Evolutionary conservation across 2,329 filamentous ascomycete species (phyloP), one percentile per base, ranked within the genome.

Genomic region (Venturia effusa): DNA sequence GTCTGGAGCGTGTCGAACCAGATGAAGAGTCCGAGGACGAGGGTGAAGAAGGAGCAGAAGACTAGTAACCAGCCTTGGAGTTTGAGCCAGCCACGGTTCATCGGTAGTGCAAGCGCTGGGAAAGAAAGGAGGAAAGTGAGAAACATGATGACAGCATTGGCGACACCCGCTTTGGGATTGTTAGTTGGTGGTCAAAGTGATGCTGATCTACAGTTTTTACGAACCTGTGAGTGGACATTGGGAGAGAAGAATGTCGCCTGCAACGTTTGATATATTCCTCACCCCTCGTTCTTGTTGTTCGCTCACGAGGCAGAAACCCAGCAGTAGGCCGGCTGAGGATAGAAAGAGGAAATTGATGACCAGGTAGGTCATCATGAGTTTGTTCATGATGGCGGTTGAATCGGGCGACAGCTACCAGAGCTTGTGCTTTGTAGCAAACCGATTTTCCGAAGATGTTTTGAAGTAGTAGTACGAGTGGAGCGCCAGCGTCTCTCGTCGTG

Each of bases 81-180:
- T 74, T 90, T 90, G 69, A 93, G 81, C 84, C 86, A 89, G 67
- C 81, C 80, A 67, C 88, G 82, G 61, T 81, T 83, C 61, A 81
- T 84, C 5, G 85, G 84, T 65, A 88, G 83, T 67, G 87, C 80
- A 64, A 93, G 77, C n/a, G 84, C 88, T 3, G 88, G 88, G 19
- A 94, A 75, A 7, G 88, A 88, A 66, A 86, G 72, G 64, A 87
- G 70, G 74, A 91, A 91, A 30, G 87, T 85, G 69, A 84, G 71
- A 74, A 93, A 85, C 72, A 92, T 83, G 70, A 92, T 79, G 70
- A 86, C 80, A 66, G 86, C 83, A 74, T 92, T 92, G 71, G 81
- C 85, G 67, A 92, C 84, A 65, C 86, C 88, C 62, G 86, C 88
- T 83, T 67, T 61, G 45, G 57, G 64, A 61, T 40, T 65, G 55